Percentiles rank a stretch among this genome's conserved stretches.
phyloP scores from a whole-genome alignment of 371 early-diverging fungal genomes.

The Mucor velutinosus region DNA sequence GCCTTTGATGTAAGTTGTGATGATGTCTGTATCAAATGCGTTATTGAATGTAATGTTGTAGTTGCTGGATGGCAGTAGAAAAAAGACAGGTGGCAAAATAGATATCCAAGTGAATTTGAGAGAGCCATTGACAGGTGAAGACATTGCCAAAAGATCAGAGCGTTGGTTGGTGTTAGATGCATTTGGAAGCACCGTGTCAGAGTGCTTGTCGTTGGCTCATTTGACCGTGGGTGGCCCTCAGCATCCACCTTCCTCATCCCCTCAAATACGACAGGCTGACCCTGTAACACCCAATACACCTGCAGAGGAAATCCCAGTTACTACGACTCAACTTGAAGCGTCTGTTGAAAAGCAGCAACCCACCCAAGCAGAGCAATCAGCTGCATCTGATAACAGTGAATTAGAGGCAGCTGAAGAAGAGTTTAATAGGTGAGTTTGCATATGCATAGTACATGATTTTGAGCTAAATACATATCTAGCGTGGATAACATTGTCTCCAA shows the following conservation, averaged over 20 bases:
- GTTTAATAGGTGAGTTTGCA: slow-evolving; percentile 38
- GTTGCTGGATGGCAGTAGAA: slow-evolving; percentile 69
- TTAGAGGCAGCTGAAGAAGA: slow-evolving; percentile 57
- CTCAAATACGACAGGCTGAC: not conserved
- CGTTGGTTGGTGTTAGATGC: slow-evolving; percentile 74
- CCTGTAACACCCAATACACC: not conserved
- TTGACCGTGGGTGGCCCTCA: slow-evolving; percentile 27
- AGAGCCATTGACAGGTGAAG: slow-evolving; percentile 65
- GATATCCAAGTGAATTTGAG: slow-evolving; percentile 70
- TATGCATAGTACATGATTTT: not conserved
- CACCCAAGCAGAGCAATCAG: not conserved
- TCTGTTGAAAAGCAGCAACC: not conserved
- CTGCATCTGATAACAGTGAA: slow-evolving; percentile 26
- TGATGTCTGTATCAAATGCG: not conserved
- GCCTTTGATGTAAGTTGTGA: slow-evolving; percentile 58
- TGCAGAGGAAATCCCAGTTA: not conserved
- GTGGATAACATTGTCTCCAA: slow-evolving; percentile 77
- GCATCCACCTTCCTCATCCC: not conserved
- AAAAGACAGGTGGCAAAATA: slow-evolving; percentile 69
- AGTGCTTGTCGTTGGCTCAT: slow-evolving; percentile 22
- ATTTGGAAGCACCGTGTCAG: slow-evolving; percentile 33
- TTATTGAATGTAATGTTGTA: slow-evolving; percentile 13
- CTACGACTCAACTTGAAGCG: not conserved
- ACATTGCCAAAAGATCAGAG: slow-evolving; percentile 63
- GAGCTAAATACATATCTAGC: slow-evolving; percentile 31